Percentiles rank a stretch among this genome's conserved stretches.
Conservation (phyloP, 1,284 basidiomycete genomes). For the Pseudozyma tsukubaensis region DNA sequence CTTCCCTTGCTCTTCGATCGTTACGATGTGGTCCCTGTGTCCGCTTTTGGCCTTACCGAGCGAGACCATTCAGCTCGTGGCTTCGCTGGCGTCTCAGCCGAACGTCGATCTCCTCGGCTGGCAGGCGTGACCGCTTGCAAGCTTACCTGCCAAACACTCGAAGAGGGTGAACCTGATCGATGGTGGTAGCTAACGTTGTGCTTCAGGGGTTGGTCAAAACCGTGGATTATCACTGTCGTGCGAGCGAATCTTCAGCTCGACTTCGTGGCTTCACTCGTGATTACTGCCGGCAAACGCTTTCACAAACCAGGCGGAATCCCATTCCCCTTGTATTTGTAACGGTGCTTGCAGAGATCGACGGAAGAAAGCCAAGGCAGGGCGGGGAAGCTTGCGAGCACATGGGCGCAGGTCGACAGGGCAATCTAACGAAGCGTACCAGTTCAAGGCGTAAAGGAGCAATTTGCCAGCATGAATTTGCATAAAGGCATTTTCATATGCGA, state of each 20-base stretch:
- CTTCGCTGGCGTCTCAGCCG: too few species aligned
- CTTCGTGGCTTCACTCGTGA: too few species aligned
- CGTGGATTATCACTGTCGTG: neutral
- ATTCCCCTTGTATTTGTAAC: conserved; percentile 11
- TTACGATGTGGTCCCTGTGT: too few species aligned
- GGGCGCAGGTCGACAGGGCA: neutral
- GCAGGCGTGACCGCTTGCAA: too few species aligned
- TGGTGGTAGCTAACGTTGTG: too few species aligned
- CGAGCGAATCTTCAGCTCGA: neutral
- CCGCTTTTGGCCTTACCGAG: too few species aligned
- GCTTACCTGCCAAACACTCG: too few species aligned
- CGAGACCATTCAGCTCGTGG: too few species aligned
- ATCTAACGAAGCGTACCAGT: neutral
- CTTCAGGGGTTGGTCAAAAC: neutral
- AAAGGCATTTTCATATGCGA: conserved; percentile 8
- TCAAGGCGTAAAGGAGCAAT: neutral
- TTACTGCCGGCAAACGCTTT: neutral
- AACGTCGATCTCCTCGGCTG: too few species aligned
- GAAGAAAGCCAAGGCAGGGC: neutral
- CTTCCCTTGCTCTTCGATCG: too few species aligned
- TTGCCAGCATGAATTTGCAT: conserved; percentile 9
- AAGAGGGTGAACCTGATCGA: too few species aligned
- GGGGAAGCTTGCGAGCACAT: neutral
- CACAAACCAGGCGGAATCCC: conserved; percentile 3
- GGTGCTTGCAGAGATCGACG: conserved; percentile 1